Conservation (phyloP, 1,284 basidiomycete genomes). For the Leccinum fallax region DNA sequence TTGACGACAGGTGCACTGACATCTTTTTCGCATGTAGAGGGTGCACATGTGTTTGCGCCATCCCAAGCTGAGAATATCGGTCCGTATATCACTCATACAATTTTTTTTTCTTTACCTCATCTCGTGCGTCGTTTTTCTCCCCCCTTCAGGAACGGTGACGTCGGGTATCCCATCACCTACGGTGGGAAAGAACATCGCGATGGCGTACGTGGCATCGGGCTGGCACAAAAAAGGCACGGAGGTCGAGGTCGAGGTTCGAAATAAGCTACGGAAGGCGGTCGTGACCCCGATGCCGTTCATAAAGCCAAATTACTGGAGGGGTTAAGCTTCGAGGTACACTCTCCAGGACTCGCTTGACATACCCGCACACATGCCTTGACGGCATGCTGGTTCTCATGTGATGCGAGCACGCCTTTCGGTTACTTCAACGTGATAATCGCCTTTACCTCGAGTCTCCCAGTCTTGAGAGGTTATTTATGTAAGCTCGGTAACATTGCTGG, state of each 20-base stretch:
- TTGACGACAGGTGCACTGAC: constrained; percentile 2
- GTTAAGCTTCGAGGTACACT: constrained; percentile 30
- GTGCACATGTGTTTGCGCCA: constrained; percentile 72
- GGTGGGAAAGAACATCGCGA: constrained; percentile 90
- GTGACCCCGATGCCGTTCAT: constrained; percentile 84
- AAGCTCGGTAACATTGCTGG: not conserved
- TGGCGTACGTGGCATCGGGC: constrained; percentile 86
- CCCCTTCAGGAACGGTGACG: constrained; percentile 67
- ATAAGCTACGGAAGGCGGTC: constrained; percentile 68
- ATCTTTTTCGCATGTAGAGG: constrained; percentile 53
- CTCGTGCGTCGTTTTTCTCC: not conserved
- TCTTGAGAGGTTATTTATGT: not conserved
- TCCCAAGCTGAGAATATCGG: constrained; percentile 61
- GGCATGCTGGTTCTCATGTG: not conserved
- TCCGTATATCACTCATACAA: constrained; percentile 28
- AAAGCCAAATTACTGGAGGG: constrained; percentile 71
- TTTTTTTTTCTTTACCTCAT: not conserved
- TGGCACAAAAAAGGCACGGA: constrained; percentile 92
- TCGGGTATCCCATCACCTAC: constrained; percentile 97
- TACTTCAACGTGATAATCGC: not conserved
- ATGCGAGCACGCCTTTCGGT: not conserved
- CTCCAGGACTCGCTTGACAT: not conserved
- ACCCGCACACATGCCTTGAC: not conserved
- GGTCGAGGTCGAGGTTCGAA: constrained; percentile 77
- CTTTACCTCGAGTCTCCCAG: not conserved